Evolutionary conservation across 345 rosid genomes (phyloP), one percentile per base, ranked within the genome.

Genomic region (Laguncularia racemosa): DNA sequence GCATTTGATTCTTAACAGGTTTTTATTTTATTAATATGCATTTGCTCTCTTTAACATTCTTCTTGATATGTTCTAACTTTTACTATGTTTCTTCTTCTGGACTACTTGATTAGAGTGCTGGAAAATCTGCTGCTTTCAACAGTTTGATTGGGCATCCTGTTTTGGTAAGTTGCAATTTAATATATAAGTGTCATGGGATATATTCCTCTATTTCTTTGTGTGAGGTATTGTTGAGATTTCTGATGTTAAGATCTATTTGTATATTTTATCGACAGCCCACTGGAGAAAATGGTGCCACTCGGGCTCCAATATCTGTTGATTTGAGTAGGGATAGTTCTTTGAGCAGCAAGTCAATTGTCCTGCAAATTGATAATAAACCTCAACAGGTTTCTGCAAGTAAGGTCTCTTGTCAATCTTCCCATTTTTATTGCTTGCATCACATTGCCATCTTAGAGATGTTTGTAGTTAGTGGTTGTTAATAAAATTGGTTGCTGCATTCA

Each of bases 251-350:
- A 12, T 19, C 40, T 48, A 50, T 48, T 16, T 21, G 62, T n/a
- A 50, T 44, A 52, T 23, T 57, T 44, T 16, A 46, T 52, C 46
- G 55, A 63, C 59, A 91, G 98, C 98, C 98, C 16, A 91, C 98
- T 15, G 98, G 96, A 58, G 98, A 91, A 76, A 89, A 89, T 66
- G 98, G 98, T 55, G 98, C 98, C 57, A 91, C 98, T 52, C 80
- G 98, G 33, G 86, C 96, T 56, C 98, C 98, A 11, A 88, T 91
- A 69, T 68, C 82, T 71, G 81, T 91, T 67, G 96, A 84, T 64
- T 71, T 91, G 58, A 70, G 63, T 51, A 76, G 72, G 75, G 98
- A 91, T 70, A 67, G 66, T 74, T 80, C 96, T 20, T 50, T 91
- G 60, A 91, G 81, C 78, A 88, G 81, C 84, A 91, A 74, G 70